These are phyloP conservation scores for Chenopodium suecicum DNA, from an alignment of 148 eudicot genomes.

Conservation along the genomic window DNA sequence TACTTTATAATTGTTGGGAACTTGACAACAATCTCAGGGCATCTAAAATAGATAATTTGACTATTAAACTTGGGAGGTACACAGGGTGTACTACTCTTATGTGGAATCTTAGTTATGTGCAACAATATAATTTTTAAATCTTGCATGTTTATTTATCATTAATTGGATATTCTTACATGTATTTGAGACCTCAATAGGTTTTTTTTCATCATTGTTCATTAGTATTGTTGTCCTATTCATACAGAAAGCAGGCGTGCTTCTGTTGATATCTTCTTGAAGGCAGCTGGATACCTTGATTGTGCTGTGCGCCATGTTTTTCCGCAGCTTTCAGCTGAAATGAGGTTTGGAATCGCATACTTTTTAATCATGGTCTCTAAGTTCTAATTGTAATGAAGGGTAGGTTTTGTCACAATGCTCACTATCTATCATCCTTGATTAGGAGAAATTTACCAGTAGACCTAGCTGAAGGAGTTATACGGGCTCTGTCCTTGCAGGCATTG, in stretches of 20 bases:
- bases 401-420: conserved; percentile 7
- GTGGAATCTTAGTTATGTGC: not conserved
- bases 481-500: conserved; percentile 88
- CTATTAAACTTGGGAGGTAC: not conserved
- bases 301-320: conserved; percentile 90
- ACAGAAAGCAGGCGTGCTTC: conserved; percentile 90
- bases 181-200: not conserved
- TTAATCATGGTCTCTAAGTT: not conserved
- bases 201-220: not conserved
- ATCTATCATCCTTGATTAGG: conserved; percentile 40
- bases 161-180: not conserved
- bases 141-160: not conserved
- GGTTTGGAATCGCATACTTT: conserved; percentile 38
- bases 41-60: too few relatives aligned
- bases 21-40: too few relatives aligned
- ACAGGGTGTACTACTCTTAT: not conserved
- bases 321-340: conserved; percentile 67
- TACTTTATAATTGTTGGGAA: too few relatives aligned
- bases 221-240: conserved; percentile 8
- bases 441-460: conserved; percentile 93
- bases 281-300: conserved; percentile 98
- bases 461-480: conserved; percentile 90
- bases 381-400: not conserved
- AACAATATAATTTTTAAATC: not conserved
- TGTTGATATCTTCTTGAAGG: conserved; percentile 83